Percentiles rank a stretch among this genome's conserved stretches.
Evolutionary conservation across 768 basidiomycete species (phyloP).

Genomic region (Auriscalpium vulgare): DNA sequence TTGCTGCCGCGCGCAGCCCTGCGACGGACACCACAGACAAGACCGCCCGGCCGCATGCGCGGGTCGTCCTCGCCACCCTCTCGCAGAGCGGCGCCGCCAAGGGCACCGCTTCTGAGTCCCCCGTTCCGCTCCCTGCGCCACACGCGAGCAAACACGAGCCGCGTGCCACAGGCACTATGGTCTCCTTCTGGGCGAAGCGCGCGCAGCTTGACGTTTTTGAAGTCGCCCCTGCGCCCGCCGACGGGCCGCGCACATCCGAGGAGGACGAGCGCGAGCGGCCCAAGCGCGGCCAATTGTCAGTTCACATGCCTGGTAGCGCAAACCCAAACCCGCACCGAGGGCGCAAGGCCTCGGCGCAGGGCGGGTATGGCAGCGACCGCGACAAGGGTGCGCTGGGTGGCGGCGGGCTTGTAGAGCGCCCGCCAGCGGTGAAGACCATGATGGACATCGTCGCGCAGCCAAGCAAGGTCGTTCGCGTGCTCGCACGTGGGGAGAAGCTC

Average conservation of each 20-base stretch:
- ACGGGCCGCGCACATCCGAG: slow-evolving; percentile 15
- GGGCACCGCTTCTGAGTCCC: slow-evolving; percentile 26
- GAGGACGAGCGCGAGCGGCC: slow-evolving; percentile 20
- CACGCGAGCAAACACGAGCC: slow-evolving; percentile 53
- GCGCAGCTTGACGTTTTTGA: slow-evolving; percentile 53
- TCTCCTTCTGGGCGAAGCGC: slow-evolving; percentile 58
- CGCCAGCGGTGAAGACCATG: slow-evolving; percentile 73
- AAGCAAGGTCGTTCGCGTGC: slow-evolving; percentile 67
- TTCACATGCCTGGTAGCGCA: slow-evolving; percentile 8
- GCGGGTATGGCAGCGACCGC: slow-evolving; percentile 9
- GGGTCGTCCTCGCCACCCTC: slow-evolving; percentile 55
- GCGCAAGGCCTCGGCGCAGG: slow-evolving; percentile 6
- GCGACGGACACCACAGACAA: slow-evolving; percentile 3
- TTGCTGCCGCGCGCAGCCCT: slow-evolving; percentile 3
- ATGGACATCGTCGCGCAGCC: slow-evolving; percentile 72
- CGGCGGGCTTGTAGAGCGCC: slow-evolving; percentile 60
- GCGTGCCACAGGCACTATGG: slow-evolving; percentile 54
- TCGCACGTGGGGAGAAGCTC: slow-evolving; percentile 80
- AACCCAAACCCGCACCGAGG: slow-evolving; percentile 14
- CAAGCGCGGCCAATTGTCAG: slow-evolving; percentile 12
- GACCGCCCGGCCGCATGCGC: background rate
- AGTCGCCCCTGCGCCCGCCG: slow-evolving; percentile 32
- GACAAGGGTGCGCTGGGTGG: slow-evolving; percentile 21
- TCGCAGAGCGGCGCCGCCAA: slow-evolving; percentile 26
- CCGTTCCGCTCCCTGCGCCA: slow-evolving; percentile 62